Conservation (phyloP, 2,329 filamentous ascomycete species). For the Chaetomiaceae sp. region DNA sequence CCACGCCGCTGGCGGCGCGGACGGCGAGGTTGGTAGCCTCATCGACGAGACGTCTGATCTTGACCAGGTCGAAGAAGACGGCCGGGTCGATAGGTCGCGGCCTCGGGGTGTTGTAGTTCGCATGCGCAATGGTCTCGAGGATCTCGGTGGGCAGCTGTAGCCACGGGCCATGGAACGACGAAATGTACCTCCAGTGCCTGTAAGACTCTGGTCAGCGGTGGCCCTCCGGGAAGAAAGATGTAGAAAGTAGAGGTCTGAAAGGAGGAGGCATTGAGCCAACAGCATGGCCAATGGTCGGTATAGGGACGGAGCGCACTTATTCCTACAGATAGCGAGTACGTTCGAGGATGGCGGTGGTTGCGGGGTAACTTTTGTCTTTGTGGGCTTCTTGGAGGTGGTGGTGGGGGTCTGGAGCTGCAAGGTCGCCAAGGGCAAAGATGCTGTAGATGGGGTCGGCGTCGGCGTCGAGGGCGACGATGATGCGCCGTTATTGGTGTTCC, state of each 20-base stretch:
- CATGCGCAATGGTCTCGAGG: conserved; percentile 71
- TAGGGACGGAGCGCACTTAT: conserved; percentile 23
- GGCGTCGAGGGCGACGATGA: too few relatives aligned
- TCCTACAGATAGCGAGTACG: conserved; percentile 26
- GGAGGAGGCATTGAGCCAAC: too few relatives aligned
- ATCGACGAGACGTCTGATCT: conserved; percentile 74
- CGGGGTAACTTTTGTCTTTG: conserved; percentile 6
- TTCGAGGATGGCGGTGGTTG: conserved; percentile 13
- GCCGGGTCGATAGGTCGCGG: conserved; percentile 74
- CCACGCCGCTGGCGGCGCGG: conserved; percentile 68
- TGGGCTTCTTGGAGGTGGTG: neutral
- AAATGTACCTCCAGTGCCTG: conserved; percentile 85
- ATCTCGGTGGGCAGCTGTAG: conserved; percentile 73
- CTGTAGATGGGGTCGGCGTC: too few relatives aligned
- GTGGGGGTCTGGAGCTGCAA: neutral
- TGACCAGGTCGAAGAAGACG: conserved; percentile 78
- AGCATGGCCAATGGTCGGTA: neutral
- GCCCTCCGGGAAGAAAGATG: too few relatives aligned
- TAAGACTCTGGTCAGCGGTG: neutral
- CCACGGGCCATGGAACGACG: conserved; percentile 79
- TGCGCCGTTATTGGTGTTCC: neutral
- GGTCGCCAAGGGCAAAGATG: neutral
- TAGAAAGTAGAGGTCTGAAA: too few relatives aligned
- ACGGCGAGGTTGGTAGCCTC: conserved; percentile 75
- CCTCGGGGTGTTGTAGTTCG: conserved; percentile 71